Conservation (phyloP, 768 basidiomycete genomes). For the Filobasidium wieringae region DNA sequence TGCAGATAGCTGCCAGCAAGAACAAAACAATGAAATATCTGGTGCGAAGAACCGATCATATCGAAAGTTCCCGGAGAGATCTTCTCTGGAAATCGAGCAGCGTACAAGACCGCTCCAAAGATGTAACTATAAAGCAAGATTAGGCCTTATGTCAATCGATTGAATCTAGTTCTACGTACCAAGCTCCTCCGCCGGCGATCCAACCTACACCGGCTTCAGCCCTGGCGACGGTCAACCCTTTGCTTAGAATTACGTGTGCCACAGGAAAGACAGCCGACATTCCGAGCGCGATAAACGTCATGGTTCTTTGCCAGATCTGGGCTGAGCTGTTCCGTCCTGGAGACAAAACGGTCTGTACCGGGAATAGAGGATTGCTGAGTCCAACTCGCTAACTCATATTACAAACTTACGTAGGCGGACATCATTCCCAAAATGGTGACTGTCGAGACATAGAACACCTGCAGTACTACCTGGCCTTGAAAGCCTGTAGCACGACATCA, state of each 20-base stretch:
- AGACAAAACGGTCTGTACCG: conserved; percentile 63
- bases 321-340: conserved; percentile 65
- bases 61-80: conserved; percentile 67
- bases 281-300: conserved; percentile 68
- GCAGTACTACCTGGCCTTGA: conserved; percentile 15
- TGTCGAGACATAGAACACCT: conserved; percentile 21
- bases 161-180: conserved; percentile 27
- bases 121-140: conserved; percentile 46
- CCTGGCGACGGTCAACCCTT: conserved; percentile 50
- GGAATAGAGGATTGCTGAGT: conserved; percentile 41
- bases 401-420: conserved; percentile 21
- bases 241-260: conserved; percentile 50
- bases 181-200: conserved; percentile 55
- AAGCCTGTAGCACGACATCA: conserved; percentile 51
- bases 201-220: conserved; percentile 59
- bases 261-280: conserved; percentile 58
- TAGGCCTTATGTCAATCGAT: neutral
- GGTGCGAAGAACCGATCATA: conserved; percentile 66
- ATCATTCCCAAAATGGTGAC: conserved; percentile 7
- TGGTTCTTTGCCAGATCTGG: conserved; percentile 63
- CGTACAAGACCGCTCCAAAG: conserved; percentile 66
- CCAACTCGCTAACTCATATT: conserved; percentile 3
- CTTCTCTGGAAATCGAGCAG: conserved; percentile 68
- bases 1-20: conserved; percentile 26
- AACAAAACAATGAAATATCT: conserved; percentile 81